Conservation (phyloP, 768 basidiomycete genomes). For the Gloeostereum incarnatum region DNA sequence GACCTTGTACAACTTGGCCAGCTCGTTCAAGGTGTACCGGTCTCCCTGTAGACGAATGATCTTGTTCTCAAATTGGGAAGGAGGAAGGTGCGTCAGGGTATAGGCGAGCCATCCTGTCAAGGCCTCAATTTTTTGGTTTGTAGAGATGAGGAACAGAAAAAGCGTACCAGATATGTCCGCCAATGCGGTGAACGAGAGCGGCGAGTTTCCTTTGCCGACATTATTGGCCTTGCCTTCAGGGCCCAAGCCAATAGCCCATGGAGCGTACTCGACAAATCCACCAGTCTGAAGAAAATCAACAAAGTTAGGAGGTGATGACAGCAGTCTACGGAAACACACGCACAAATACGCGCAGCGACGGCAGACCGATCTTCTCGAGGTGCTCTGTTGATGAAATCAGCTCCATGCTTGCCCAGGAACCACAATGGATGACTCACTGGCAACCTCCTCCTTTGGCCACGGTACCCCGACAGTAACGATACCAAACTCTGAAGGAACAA, state of each 20-base stretch:
- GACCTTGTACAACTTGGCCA: no score
- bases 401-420: background rate
- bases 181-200: background rate
- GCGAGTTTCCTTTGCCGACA: background rate
- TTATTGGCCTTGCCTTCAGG: background rate
- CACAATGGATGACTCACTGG: no score
- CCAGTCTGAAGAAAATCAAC: background rate
- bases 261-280: background rate
- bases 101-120: conserved; percentile 18
- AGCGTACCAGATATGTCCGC: background rate
- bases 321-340: background rate
- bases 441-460: background rate
- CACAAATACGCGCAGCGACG: background rate
- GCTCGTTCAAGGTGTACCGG: conserved; percentile 14
- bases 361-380: background rate
- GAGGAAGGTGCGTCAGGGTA: conserved; percentile 17
- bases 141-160: background rate
- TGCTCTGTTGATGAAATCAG: background rate
- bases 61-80: conserved; percentile 13
- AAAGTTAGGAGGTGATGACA: background rate
- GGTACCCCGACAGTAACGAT: conserved; percentile 7
- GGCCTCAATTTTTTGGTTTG: no score
- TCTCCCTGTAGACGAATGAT: conserved; percentile 24
- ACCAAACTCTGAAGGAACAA: conserved; percentile 21
- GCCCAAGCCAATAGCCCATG: background rate